Percentiles rank a stretch among this genome's conserved stretches.
Conservation (phyloP, 345 rosid genomes). For the Salix purpurea region DNA sequence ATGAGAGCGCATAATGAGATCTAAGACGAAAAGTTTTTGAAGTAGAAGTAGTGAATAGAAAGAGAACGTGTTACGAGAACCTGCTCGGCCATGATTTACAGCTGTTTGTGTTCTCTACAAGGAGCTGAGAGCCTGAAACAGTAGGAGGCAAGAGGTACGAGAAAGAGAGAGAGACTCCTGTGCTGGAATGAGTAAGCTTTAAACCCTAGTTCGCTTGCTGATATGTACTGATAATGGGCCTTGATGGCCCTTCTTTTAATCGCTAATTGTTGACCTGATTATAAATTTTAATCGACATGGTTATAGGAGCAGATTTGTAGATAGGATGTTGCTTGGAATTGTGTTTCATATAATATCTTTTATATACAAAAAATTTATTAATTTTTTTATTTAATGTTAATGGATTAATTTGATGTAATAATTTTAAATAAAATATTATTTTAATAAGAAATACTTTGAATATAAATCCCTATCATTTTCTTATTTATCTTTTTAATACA, state of each 20-base stretch:
- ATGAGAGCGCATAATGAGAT: background rate
- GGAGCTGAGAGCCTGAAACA: background rate
- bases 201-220: background rate
- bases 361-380: too few species aligned
- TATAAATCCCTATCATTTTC: too few species aligned
- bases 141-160: background rate
- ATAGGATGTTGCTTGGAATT: too few species aligned
- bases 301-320: too few species aligned
- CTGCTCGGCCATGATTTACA: slow-evolving; percentile 19
- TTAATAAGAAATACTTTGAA: too few species aligned
- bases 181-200: background rate
- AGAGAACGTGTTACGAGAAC: background rate
- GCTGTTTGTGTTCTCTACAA: background rate
- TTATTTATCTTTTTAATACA: too few species aligned
- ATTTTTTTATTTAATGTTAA: too few species aligned
- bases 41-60: background rate
- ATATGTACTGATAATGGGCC: background rate
- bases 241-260: background rate
- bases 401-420: too few species aligned
- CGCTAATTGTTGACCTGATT: too few species aligned
- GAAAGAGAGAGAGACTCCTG: background rate
- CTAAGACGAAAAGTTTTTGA: background rate
- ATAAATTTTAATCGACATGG: too few species aligned
- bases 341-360: too few species aligned
- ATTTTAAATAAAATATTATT: too few species aligned